These are phyloP conservation scores for Psilocybe sp. DNA, from an alignment of 768 basidiomycete genomes.

Conservation along the genomic window DNA sequence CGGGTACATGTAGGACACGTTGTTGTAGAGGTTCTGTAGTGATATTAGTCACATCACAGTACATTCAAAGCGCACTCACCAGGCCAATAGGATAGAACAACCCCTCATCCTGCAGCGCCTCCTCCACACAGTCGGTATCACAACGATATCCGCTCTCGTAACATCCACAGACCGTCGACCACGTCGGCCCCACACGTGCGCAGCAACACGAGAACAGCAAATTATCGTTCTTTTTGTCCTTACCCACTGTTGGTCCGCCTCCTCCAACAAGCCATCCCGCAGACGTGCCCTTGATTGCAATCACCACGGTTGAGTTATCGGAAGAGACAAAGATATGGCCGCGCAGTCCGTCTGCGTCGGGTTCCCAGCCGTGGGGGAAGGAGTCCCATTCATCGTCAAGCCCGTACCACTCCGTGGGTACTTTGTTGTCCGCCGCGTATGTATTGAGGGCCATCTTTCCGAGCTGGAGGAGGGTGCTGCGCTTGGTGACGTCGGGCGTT, in stretches of 20 bases:
- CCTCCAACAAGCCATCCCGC: constrained; percentile 63
- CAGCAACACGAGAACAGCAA: constrained; percentile 97
- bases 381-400: constrained; percentile 55
- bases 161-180: constrained; percentile 91
- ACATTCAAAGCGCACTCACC: constrained; percentile 42
- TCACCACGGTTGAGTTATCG: constrained; percentile 82
- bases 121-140: constrained; percentile 77
- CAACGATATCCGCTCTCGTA: constrained; percentile 74
- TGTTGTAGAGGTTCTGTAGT: constrained; percentile 84
- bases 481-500: constrained; percentile 71
- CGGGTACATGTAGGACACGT: constrained; percentile 89
- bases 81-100: constrained; percentile 86
- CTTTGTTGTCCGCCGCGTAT: constrained; percentile 52
- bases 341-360: constrained; percentile 84
- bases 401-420: constrained; percentile 63
- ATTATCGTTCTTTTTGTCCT: constrained; percentile 95
- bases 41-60: not conserved
- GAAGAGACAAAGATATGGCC: constrained; percentile 87
- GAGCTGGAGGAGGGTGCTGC: constrained; percentile 69
- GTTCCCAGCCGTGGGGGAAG: constrained; percentile 85
- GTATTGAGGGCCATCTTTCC: constrained; percentile 92
- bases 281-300: constrained; percentile 94
- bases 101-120: constrained; percentile 76
- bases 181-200: constrained; percentile 90
- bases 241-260: constrained; percentile 79